Percentiles rank a stretch among this genome's conserved stretches.
Conservation (phyloP, 306 rosid genomes). For the Vigna reflexopilosa region DNA sequence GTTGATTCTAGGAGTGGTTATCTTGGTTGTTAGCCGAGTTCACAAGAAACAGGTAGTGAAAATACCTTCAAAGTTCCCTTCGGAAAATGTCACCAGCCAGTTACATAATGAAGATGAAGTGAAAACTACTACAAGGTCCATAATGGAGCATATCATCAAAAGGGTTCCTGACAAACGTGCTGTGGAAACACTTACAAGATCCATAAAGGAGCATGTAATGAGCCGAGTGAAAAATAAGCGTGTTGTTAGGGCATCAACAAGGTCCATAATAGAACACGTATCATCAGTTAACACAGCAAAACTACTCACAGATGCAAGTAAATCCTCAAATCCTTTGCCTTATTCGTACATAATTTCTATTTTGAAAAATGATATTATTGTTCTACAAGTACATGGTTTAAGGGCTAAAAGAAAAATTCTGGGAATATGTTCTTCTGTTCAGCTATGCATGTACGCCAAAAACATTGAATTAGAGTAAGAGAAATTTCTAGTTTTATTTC, state of each 20-base stretch:
- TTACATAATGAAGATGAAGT: slow-evolving; percentile 37
- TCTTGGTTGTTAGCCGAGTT: slow-evolving; percentile 54
- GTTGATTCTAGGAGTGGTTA: slow-evolving; percentile 63
- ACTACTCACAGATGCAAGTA: slow-evolving; percentile 94
- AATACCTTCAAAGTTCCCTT: slow-evolving; percentile 38
- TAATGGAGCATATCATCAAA: slow-evolving; percentile 44
- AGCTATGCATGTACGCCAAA: background rate
- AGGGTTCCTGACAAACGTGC: slow-evolving; percentile 47
- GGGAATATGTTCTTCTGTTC: background rate
- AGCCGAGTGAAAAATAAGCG: slow-evolving; percentile 33
- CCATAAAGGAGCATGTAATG: slow-evolving; percentile 47
- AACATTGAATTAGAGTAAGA: slow-evolving; percentile 2
- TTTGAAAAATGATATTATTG: background rate
- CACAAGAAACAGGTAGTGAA: slow-evolving; percentile 43
- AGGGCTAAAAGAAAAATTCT: background rate
- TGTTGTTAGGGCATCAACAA: slow-evolving; percentile 38
- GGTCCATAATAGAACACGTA: slow-evolving; percentile 65
- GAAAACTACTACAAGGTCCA: slow-evolving; percentile 43
- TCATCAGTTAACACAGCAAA: slow-evolving; percentile 73
- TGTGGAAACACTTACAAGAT: slow-evolving; percentile 47
- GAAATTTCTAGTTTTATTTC: slow-evolving; percentile 27
- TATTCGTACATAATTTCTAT: slow-evolving; percentile 12
- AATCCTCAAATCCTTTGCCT: slow-evolving; percentile 46
- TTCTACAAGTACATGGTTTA: background rate
- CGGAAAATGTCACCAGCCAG: slow-evolving; percentile 38